A percentile compares a stretch with the other conserved stretches of the same genome.
phyloP scores from a whole-genome alignment of 2,329 filamentous ascomycete genomes.

The Periglandula ipomoeae region DNA sequence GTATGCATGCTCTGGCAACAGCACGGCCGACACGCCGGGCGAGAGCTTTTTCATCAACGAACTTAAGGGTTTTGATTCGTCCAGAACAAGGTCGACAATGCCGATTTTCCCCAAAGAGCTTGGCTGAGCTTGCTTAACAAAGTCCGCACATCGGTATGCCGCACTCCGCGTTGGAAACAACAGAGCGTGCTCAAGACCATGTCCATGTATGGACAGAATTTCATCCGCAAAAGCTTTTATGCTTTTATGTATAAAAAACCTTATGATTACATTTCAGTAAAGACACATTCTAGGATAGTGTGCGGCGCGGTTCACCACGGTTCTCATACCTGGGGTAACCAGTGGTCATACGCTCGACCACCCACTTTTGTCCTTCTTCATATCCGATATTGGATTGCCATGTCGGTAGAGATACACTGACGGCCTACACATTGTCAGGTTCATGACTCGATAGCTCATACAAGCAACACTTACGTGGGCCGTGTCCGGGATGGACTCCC shows the following conservation, averaged over 20 bases:
- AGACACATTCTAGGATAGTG: background rate
- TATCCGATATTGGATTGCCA: conserved; percentile 89
- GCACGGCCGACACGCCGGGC: conserved; percentile 57
- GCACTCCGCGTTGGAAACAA: conserved; percentile 67
- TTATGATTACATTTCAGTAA: conserved; percentile 22
- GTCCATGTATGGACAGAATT: conserved; percentile 56
- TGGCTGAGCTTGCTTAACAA: conserved; percentile 53
- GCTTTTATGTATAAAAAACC: conserved; percentile 85
- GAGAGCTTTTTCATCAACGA: conserved; percentile 43
- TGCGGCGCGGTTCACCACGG: background rate
- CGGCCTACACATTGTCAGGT: conserved; percentile 50
- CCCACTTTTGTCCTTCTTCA: conserved; percentile 84
- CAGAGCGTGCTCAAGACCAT: conserved; percentile 59
- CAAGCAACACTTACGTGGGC: conserved; percentile 53
- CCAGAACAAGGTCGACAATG: conserved; percentile 55
- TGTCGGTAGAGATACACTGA: conserved; percentile 91
- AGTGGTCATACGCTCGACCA: conserved; percentile 74
- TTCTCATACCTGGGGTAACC: conserved; percentile 72
- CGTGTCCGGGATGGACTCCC: conserved; percentile 69
- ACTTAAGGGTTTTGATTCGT: conserved; percentile 40
- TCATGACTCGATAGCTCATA: background rate
- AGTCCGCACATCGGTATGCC: conserved; percentile 65
- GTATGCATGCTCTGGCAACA: conserved; percentile 61
- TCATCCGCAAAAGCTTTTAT: conserved; percentile 66
- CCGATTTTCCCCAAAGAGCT: conserved; percentile 38